Conservation (phyloP, 768 basidiomycete genomes). For the Leccinum longicurvipes region DNA sequence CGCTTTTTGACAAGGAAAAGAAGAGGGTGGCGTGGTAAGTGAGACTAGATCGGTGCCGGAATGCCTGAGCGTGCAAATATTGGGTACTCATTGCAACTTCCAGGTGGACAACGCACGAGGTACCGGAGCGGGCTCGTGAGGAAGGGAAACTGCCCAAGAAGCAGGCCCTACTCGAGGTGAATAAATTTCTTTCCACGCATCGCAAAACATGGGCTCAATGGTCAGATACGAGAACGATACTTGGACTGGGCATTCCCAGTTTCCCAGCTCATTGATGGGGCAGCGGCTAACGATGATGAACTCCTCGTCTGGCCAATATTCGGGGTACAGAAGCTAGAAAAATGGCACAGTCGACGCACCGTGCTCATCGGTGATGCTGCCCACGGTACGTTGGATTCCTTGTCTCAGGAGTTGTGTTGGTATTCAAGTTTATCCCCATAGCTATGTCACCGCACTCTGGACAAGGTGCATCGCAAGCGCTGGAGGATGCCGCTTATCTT, state of each 20-base stretch:
- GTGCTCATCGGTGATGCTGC: constrained; percentile 33
- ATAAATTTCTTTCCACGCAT: neutral
- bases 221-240: constrained; percentile 26
- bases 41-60: neutral
- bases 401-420: neutral
- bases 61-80: neutral
- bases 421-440: neutral
- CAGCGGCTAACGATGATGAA: constrained; percentile 13
- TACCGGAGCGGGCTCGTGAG: constrained; percentile 23
- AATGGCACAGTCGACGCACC: constrained; percentile 23
- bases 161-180: constrained; percentile 19
- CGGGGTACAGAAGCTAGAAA: constrained; percentile 21
- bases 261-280: constrained; percentile 23
- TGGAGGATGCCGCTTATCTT: constrained; percentile 31
- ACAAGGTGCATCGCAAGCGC: constrained; percentile 31
- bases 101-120: constrained; percentile 32
- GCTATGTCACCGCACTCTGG: constrained; percentile 33
- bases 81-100: neutral
- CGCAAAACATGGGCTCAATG: neutral
- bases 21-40: constrained; percentile 27
- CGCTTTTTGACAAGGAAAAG: constrained; percentile 23
- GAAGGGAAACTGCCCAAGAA: constrained; percentile 28
- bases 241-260: constrained; percentile 28
- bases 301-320: constrained; percentile 30
- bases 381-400: constrained; percentile 21